Conservation (phyloP, 1,284 basidiomycete genomes). For the Fistulina hepatica region DNA sequence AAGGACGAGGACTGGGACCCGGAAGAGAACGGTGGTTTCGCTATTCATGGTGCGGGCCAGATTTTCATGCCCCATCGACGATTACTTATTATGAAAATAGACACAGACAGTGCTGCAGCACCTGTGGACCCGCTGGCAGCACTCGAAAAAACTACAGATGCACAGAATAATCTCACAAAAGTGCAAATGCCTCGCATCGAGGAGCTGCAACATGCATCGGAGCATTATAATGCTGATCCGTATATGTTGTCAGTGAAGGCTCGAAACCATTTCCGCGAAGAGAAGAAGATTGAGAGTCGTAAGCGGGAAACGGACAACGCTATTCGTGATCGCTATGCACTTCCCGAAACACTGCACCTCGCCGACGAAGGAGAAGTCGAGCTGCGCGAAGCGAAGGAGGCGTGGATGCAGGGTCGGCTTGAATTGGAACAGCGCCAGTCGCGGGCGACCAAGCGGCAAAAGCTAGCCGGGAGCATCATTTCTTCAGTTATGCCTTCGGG, state of each 20-base stretch:
- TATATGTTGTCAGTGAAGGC: constrained; percentile 67
- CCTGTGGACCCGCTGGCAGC: constrained; percentile 75
- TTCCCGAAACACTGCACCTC: constrained; percentile 53
- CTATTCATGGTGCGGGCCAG: constrained; percentile 60
- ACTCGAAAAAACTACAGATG: constrained; percentile 78
- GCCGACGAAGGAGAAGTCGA: constrained; percentile 41
- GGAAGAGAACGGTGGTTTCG: constrained; percentile 86
- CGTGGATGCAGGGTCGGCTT: constrained; percentile 43
- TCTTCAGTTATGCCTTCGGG: no score
- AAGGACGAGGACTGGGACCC: constrained; percentile 96
- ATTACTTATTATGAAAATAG: constrained; percentile 27
- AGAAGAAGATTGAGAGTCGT: constrained; percentile 68
- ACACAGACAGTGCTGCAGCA: constrained; percentile 57
- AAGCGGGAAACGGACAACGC: constrained; percentile 57
- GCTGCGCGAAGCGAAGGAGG: constrained; percentile 43
- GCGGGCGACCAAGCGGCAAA: constrained; percentile 38
- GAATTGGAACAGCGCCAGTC: constrained; percentile 26
- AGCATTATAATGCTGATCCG: constrained; percentile 74
- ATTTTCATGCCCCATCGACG: neutral
- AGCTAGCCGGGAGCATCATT: no score
- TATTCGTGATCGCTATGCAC: constrained; percentile 62
- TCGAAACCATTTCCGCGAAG: constrained; percentile 73
- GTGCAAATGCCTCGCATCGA: constrained; percentile 71
- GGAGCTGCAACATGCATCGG: constrained; percentile 63
- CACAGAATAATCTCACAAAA: constrained; percentile 59